These are phyloP conservation scores for Coccomyxa subellipsoidea DNA, from an alignment of 163 green algal species.

Conservation along the genomic window DNA sequence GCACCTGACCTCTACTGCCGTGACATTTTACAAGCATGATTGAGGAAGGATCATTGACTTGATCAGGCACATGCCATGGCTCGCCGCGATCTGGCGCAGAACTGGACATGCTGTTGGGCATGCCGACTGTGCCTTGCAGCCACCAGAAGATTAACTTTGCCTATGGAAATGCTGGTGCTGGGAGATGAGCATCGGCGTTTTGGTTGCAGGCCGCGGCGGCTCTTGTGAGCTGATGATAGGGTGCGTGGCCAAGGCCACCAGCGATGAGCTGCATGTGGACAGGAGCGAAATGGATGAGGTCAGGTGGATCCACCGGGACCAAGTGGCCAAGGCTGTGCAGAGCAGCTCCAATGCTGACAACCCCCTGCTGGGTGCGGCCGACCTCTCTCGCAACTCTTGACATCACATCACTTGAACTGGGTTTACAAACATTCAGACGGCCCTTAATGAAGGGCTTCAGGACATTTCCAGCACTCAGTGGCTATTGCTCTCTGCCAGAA, in stretches of 20 bases:
- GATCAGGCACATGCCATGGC: too few species aligned
- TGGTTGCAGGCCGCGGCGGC: constrained; percentile 45
- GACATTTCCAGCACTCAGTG: too few species aligned
- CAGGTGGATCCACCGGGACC: constrained; percentile 59
- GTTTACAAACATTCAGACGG: too few species aligned
- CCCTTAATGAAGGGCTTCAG: too few species aligned
- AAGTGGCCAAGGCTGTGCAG: constrained; percentile 47
- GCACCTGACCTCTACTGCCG: background rate
- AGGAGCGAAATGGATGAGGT: constrained; percentile 76
- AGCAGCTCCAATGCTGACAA: constrained; percentile 25
- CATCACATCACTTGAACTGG: too few species aligned
- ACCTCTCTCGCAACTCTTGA: too few species aligned
- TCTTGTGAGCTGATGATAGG: constrained; percentile 87
- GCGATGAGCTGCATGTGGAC: constrained; percentile 60
- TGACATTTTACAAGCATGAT: too few species aligned
- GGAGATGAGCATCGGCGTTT: background rate
- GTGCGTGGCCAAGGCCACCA: constrained; percentile 65
- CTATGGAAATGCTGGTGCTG: background rate
- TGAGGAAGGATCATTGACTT: too few species aligned
- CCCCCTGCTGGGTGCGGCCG: background rate
- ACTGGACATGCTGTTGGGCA: too few species aligned
- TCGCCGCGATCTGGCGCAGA: too few species aligned
- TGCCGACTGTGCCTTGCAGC: too few species aligned
- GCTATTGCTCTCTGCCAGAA: too few species aligned
- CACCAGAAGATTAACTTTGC: background rate